A percentile compares a stretch with the other conserved stretches of the same genome.
These are phyloP conservation scores for Hemisphaericaspora subhashii DNA, from an alignment of 1,139 yeast species.

Conservation along the genomic window DNA sequence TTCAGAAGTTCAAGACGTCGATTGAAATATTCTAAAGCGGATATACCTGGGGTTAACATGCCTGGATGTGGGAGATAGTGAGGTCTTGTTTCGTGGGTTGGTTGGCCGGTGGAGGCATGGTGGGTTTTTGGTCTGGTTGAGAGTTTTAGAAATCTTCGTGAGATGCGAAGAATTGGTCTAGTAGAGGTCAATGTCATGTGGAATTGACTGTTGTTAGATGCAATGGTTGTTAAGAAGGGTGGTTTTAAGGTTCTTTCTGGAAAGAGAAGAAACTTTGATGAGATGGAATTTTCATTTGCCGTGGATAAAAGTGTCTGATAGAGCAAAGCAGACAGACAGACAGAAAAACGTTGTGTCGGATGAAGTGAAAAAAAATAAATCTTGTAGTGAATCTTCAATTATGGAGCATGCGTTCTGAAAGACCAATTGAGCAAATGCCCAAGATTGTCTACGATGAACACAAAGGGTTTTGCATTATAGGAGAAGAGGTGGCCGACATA, in stretches of 20 bases:
- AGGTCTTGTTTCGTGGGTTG: constrained; percentile 83
- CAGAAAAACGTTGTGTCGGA: too few relatives aligned
- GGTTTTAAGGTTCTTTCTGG: too few relatives aligned
- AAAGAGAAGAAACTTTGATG: too few relatives aligned
- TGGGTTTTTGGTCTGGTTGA: constrained; percentile 21
- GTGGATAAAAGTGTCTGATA: too few relatives aligned
- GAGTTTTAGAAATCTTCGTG: constrained; percentile 10
- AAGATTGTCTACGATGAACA: constrained; percentile 19
- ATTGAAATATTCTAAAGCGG: constrained; percentile 76
- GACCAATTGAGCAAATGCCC: constrained; percentile 7
- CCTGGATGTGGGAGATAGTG: constrained; percentile 68
- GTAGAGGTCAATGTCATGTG: neutral
- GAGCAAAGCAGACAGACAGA: too few relatives aligned
- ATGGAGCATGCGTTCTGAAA: too few relatives aligned
- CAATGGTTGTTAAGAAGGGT: too few relatives aligned
- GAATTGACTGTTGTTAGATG: neutral
- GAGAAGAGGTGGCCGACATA: constrained; percentile 6
- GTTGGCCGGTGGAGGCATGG: constrained; percentile 66
- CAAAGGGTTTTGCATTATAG: constrained; percentile 24
- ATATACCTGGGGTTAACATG: constrained; percentile 83
- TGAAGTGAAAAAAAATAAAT: too few relatives aligned
- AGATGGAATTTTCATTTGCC: too few relatives aligned
- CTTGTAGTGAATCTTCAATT: too few relatives aligned
- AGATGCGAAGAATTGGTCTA: neutral
- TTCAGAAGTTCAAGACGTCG: constrained; percentile 62